Percentiles rank a stretch among this genome's conserved stretches.
Conservation (phyloP, 306 rosid species). For the Begonia peltatifolia region DNA sequence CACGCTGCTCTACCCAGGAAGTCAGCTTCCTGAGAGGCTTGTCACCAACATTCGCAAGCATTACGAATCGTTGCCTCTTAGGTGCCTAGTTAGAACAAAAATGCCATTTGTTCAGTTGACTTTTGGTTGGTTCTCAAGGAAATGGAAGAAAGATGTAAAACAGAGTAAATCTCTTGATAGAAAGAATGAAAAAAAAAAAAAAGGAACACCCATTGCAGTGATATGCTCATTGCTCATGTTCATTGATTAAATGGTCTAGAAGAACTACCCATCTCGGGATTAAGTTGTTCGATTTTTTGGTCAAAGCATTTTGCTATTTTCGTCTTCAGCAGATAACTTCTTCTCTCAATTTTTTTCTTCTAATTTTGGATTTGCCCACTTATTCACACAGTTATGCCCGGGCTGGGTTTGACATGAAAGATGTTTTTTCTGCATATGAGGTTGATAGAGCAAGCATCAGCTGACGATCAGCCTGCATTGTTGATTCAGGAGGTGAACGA, state of each 20-base stretch:
- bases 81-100: slow-evolving; percentile 26
- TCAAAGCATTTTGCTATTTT: not conserved
- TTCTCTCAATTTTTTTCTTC: not conserved
- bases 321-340: not conserved
- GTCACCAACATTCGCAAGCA: slow-evolving; percentile 77
- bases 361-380: not conserved
- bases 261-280: too few relatives aligned
- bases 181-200: too few relatives aligned
- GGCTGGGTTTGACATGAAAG: slow-evolving; percentile 81
- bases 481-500: slow-evolving; percentile 55
- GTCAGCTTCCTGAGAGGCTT: slow-evolving; percentile 87
- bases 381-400: slow-evolving; percentile 55
- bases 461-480: slow-evolving; percentile 63
- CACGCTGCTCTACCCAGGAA: slow-evolving; percentile 75
- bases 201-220: too few relatives aligned
- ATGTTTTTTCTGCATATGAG: slow-evolving; percentile 84
- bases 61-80: slow-evolving; percentile 74
- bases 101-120: not conserved
- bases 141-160: slow-evolving; percentile 1
- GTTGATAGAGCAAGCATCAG: slow-evolving; percentile 58
- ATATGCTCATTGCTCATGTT: too few relatives aligned
- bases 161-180: not conserved
- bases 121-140: slow-evolving; percentile 8
- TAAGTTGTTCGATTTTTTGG: too few relatives aligned
- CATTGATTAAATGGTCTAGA: too few relatives aligned